Conservation (phyloP, 208 protist genomes). For the Wallacemonas sp. region DNA sequence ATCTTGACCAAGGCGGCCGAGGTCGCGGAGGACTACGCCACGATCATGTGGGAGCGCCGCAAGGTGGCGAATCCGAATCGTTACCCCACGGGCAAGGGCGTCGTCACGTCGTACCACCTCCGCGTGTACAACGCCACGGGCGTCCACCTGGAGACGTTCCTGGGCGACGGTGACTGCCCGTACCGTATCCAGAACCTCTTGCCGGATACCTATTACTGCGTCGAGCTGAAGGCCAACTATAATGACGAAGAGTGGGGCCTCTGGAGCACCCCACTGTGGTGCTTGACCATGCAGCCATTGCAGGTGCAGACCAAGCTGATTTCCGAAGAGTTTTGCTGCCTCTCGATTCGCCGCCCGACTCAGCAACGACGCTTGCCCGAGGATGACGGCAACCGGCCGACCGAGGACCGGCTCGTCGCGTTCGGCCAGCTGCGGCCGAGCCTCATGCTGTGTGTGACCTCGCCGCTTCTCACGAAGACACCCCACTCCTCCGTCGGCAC, state of each 20-base stretch:
- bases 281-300: slow-evolving; percentile 89
- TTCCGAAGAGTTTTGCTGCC: slow-evolving; percentile 85
- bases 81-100: slow-evolving; percentile 80
- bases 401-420: slow-evolving; percentile 62
- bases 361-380: slow-evolving; percentile 83
- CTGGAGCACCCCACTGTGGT: slow-evolving; percentile 90
- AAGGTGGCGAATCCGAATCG: slow-evolving; percentile 74
- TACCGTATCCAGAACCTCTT: slow-evolving; percentile 78
- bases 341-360: slow-evolving; percentile 57
- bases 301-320: slow-evolving; percentile 85
- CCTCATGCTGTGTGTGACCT: slow-evolving; percentile 92
- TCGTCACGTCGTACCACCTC: slow-evolving; percentile 88
- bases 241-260: slow-evolving; percentile 93
- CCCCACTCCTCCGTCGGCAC: slow-evolving; percentile 51
- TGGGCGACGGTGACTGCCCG: slow-evolving; percentile 85
- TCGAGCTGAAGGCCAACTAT: slow-evolving; percentile 92
- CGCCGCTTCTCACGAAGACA: slow-evolving; percentile 52
- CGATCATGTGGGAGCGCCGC: slow-evolving; percentile 85
- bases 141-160: slow-evolving; percentile 79
- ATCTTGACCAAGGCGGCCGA: slow-evolving; percentile 81
- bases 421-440: slow-evolving; percentile 80
- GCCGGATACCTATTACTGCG: slow-evolving; percentile 91
- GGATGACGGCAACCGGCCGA: slow-evolving; percentile 82
- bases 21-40: slow-evolving; percentile 88
- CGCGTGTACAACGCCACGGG: slow-evolving; percentile 81